A percentile compares a stretch with the other conserved stretches of the same genome.
These are phyloP conservation scores for Candolleomyces aberdarensis DNA, from an alignment of 768 basidiomycete species.

Conservation along the genomic window DNA sequence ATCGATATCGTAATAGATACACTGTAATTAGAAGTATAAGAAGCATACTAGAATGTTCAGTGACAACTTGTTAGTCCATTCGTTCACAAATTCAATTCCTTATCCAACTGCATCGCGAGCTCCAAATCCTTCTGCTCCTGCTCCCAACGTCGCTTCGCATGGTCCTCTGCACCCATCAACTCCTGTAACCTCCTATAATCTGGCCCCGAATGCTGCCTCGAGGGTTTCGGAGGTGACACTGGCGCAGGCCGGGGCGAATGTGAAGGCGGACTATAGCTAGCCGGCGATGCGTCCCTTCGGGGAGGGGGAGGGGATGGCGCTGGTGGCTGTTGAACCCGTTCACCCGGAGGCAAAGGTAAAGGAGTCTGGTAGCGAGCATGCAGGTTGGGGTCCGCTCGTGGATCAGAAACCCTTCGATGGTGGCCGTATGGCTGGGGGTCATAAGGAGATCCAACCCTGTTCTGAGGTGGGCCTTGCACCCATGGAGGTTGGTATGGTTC, in stretches of 20 bases:
- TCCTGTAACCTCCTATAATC: conserved; percentile 32
- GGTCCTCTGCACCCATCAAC: conserved; percentile 36
- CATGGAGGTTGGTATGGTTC: background rate
- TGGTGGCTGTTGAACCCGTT: conserved; percentile 7
- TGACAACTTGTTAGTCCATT: background rate
- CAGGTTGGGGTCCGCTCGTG: conserved; percentile 36
- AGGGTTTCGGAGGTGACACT: conserved; percentile 7
- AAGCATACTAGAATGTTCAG: background rate
- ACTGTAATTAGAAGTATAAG: background rate
- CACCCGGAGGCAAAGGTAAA: conserved; percentile 47
- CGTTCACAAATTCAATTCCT: conserved; percentile 44
- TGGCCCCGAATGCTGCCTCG: conserved; percentile 14
- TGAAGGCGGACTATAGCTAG: conserved; percentile 5
- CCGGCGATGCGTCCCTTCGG: too few species aligned
- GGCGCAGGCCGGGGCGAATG: conserved; percentile 15
- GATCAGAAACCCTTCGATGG: conserved; percentile 2
- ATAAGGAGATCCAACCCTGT: background rate
- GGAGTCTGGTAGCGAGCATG: conserved; percentile 50
- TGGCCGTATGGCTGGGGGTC: background rate
- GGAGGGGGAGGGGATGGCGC: background rate
- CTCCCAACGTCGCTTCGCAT: conserved; percentile 29
- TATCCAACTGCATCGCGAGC: conserved; percentile 50
- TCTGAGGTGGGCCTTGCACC: background rate
- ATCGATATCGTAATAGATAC: background rate
- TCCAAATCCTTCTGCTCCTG: conserved; percentile 46